phyloP scores from a whole-genome alignment of 306 rosid species.

The Trifolium fragiferum region DNA sequence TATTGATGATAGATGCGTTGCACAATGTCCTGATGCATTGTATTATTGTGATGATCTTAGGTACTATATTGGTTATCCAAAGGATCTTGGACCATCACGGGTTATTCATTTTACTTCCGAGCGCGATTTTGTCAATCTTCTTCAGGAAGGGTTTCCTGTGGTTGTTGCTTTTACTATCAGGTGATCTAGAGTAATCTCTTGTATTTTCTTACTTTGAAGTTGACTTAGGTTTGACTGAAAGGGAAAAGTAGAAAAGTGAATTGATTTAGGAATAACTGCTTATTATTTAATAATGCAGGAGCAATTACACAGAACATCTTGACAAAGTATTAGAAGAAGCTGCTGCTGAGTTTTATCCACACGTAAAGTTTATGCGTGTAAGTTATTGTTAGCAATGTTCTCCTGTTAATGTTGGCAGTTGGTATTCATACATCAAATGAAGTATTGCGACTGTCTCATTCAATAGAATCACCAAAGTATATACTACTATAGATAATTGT shows the following conservation, averaged over 20 bases:
- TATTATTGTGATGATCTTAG: conserved; percentile 45
- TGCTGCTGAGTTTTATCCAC: conserved; percentile 83
- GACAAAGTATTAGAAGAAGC: conserved; percentile 86
- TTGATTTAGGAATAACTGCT: conserved; percentile 31
- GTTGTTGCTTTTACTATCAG: conserved; percentile 87
- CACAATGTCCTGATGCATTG: conserved; percentile 15
- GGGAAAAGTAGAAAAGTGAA: neutral
- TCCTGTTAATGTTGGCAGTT: neutral
- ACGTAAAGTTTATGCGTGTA: conserved; percentile 87
- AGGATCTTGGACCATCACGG: conserved; percentile 85
- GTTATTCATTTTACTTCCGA: conserved; percentile 88
- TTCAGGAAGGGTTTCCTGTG: conserved; percentile 85
- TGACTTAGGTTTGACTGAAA: conserved; percentile 23
- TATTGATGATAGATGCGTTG: neutral
- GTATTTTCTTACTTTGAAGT: conserved; percentile 21
- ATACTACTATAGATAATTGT: neutral
- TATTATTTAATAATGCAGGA: conserved; percentile 55
- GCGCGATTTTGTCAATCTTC: conserved; percentile 85
- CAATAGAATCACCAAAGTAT: conserved; percentile 17
- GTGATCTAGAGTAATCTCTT: conserved; percentile 52
- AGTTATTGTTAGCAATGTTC: conserved; percentile 41
- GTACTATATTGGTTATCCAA: conserved; percentile 87
- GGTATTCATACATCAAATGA: neutral
- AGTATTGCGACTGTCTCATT: neutral
- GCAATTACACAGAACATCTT: conserved; percentile 77